These are phyloP conservation scores for Hypoxylon sp. DNA, from an alignment of 2,329 filamentous ascomycete genomes.

Conservation along the genomic window DNA sequence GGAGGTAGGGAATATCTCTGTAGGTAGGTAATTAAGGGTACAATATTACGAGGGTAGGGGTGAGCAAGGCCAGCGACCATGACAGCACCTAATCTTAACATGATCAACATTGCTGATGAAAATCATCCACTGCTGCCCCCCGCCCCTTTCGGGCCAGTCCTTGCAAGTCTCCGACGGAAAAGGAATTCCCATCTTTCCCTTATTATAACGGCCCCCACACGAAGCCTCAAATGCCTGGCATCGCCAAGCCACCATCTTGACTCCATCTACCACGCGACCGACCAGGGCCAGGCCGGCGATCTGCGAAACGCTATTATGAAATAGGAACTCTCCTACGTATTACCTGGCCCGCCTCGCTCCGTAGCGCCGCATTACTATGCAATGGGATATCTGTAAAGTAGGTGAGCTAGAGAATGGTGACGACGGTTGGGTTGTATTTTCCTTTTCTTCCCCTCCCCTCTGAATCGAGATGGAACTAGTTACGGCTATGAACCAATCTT, in stretches of 20 bases:
- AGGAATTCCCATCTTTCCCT: constrained; percentile 37
- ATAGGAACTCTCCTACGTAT: constrained; percentile 38
- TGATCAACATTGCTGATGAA: constrained; percentile 41
- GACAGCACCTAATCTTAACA: constrained; percentile 30
- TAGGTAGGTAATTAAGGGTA: constrained; percentile 28
- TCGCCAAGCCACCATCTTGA: constrained; percentile 39
- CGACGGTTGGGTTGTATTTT: constrained; percentile 34
- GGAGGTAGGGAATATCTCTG: constrained; percentile 20
- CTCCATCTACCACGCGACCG: constrained; percentile 44
- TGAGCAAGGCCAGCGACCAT: neutral
- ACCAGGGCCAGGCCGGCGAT: constrained; percentile 41
- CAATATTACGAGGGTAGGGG: constrained; percentile 22
- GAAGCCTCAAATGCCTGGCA: constrained; percentile 38
- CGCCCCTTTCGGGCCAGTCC: constrained; percentile 37
- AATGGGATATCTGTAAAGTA: constrained; percentile 23
- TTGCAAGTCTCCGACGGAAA: constrained; percentile 40
- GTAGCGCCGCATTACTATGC: constrained; percentile 41
- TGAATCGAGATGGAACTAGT: constrained; percentile 23
- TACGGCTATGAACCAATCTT: constrained; percentile 20
- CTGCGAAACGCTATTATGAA: constrained; percentile 39
- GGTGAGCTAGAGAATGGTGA: constrained; percentile 32
- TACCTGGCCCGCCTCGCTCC: constrained; percentile 29
- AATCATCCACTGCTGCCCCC: constrained; percentile 30
- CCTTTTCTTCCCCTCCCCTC: constrained; percentile 11
- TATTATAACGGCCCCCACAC: constrained; percentile 37